Evolutionary conservation across 2,329 filamentous ascomycete genomes (phyloP).

Genomic region (Alternaria triticimaculans): DNA sequence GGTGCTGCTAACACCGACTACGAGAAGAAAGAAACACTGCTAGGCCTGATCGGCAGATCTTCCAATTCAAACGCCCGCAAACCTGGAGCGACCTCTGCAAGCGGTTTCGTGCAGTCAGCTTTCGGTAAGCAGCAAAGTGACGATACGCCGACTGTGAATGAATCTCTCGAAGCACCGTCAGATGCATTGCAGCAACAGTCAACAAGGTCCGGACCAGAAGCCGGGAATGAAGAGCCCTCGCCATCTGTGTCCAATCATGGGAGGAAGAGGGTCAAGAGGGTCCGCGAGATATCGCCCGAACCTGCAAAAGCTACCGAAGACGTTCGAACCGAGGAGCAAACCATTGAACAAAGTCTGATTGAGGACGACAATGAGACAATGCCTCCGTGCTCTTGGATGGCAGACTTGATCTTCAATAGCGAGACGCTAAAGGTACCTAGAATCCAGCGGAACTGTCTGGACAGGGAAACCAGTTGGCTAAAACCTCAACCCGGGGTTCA

Average conservation of each 20-base stretch:
- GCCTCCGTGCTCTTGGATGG: slow-evolving; percentile 32
- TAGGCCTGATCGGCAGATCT: not conserved
- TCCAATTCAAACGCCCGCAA: not conserved
- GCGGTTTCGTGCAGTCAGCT: not conserved
- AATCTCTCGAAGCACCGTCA: not conserved
- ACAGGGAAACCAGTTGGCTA: slow-evolving; percentile 48
- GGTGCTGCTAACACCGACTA: slow-evolving; percentile 2
- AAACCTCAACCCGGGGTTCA: slow-evolving; percentile 40
- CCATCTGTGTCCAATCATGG: not conserved
- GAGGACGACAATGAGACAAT: not conserved
- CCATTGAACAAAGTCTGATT: not conserved
- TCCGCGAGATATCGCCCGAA: not conserved
- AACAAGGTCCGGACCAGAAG: not conserved
- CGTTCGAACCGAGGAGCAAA: not conserved
- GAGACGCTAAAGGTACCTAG: slow-evolving; percentile 44
- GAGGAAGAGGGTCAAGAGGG: not conserved
- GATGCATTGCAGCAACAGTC: not conserved
- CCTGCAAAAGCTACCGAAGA: not conserved
- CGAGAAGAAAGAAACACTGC: not conserved
- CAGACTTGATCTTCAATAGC: slow-evolving; percentile 28
- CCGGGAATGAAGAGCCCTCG: not conserved
- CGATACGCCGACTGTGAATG: not conserved
- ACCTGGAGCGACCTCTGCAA: not conserved
- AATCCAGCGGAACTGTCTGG: slow-evolving; percentile 60
- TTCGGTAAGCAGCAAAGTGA: slow-evolving; percentile 1